A percentile compares a stretch with the other conserved stretches of the same genome.
phyloP scores from a whole-genome alignment of 2,329 filamentous ascomycete genomes.

The Metarhizium brunneum region DNA sequence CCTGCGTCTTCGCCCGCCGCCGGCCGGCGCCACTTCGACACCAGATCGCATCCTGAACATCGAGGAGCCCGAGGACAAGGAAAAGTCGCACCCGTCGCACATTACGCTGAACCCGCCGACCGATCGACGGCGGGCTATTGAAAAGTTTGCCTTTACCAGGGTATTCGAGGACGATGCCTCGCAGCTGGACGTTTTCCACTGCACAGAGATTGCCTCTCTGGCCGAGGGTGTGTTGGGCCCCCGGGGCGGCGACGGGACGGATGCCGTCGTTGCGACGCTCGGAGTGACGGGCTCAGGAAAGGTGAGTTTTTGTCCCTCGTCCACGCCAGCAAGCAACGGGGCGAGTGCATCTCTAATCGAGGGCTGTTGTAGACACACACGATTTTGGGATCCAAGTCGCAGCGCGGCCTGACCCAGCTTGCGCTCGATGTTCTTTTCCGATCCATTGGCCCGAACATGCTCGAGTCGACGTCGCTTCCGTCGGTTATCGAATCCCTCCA shows the following conservation, averaged over 20 bases:
- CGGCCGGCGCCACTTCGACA: constrained; percentile 27
- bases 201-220: constrained; percentile 63
- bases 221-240: constrained; percentile 73
- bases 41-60: constrained; percentile 69
- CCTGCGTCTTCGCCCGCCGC: constrained; percentile 68
- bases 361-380: constrained; percentile 67
- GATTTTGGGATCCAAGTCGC: constrained; percentile 77
- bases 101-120: constrained; percentile 73
- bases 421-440: constrained; percentile 83
- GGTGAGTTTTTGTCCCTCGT: constrained; percentile 37
- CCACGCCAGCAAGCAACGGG: background rate
- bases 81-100: constrained; percentile 45
- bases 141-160: constrained; percentile 88
- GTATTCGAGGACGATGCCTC: constrained; percentile 83
- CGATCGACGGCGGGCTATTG: constrained; percentile 79
- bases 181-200: constrained; percentile 80
- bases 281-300: constrained; percentile 96
- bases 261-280: constrained; percentile 82
- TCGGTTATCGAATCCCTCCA: constrained; percentile 64
- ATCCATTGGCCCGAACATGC: constrained; percentile 64
- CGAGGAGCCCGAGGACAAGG: constrained; percentile 42
- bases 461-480: constrained; percentile 48
- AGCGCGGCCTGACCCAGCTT: constrained; percentile 87
- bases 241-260: constrained; percentile 66
- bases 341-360: background rate